phyloP scores from a whole-genome alignment of 345 rosid species.

The Brassica napus region Da-Ae NC_063434.1:6302001-6302500 shows the following conservation, averaged over 20 bases:
- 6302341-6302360: conserved; percentile 18
- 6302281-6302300: neutral
- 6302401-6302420: conserved; percentile 28
- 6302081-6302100: conserved; percentile 67
- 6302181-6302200: conserved; percentile 46
- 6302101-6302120: conserved; percentile 38
- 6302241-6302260: conserved; percentile 38
- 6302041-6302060: conserved; percentile 70
- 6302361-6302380: conserved; percentile 24
- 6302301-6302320: conserved; percentile 13
- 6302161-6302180: conserved; percentile 39
- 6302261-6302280: conserved; percentile 33
- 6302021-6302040: conserved; percentile 74
- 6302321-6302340: conserved; percentile 23
- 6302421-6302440: conserved; percentile 40
- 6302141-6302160: neutral
- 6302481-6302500: conserved; percentile 31
- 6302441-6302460: conserved; percentile 12
- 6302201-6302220: conserved; percentile 45
- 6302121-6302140: neutral
- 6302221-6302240: conserved; percentile 45
- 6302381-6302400: conserved; percentile 3
- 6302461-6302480: conserved; percentile 24
- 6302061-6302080: conserved; percentile 83
- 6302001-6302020: conserved; percentile 63